Base-by-base conservation (phyloP, 164 flowering plant species). In the Platanus orientalis region DNA sequence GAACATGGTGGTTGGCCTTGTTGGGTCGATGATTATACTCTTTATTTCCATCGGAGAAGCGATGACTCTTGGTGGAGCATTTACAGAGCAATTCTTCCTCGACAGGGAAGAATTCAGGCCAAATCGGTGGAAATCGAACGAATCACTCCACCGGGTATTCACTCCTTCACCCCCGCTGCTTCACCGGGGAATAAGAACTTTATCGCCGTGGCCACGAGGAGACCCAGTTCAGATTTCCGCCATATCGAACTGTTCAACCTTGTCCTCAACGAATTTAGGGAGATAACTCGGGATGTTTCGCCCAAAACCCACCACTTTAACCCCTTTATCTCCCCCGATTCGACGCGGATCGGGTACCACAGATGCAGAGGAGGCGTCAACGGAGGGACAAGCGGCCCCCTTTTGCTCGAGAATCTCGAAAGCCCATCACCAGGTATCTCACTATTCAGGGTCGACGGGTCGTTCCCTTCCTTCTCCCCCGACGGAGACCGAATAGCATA, bases 1-100 rank as follows among this genome's bases (percentile, higher is more conserved):
- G 80, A 80, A 19, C 88, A 83, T 68, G 98, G 98, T 32, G 96
- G 98, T 16, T 92, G 98, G 98, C 98, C 98, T 67, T 62, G 79
- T 62, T 92, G 96, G 96, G 76, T 71, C 3, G 90, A 86, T 54
- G 98, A 92, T 0, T 79, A 69, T 0, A 86, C 88, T 26, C 57
- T 92, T 24, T 92, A 78, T 59, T 92, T 89, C 66, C 98, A 92
- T 58, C 64, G 90, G 26, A 74, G 75, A 50, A 78, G 87, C 54
- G 81, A 71, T 2, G 92, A 90, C 63, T 89, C 88, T 23, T 82
- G 88, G 85, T 85, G 87, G 96, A 85, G 96, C 58, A 74, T 89
- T 7, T 88, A 83, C 73, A 73, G 68, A 64, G 95, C 89, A 56
- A 60, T 47, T 47, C 58, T 92, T 0, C 82, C 82, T 14, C 49